A percentile compares a stretch with the other conserved stretches of the same genome.
Conservation (phyloP, 306 rosid genomes). For the Castanea sativa region DNA sequence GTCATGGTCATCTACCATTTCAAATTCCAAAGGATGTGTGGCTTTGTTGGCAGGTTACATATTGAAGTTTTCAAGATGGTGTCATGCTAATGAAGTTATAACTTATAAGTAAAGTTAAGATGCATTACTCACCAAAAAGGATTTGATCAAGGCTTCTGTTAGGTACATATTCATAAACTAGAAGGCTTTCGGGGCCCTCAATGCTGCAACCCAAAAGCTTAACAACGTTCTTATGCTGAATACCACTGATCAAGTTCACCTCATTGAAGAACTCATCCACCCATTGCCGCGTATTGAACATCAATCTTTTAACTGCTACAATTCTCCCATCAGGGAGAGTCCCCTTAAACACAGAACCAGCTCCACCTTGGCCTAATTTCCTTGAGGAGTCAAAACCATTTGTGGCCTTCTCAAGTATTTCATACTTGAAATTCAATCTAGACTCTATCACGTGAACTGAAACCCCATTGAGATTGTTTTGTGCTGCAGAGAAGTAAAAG, state of each 20-base stretch:
- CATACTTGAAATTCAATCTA: slow-evolving; percentile 48
- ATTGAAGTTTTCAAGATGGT: not conserved
- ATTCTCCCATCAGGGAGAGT: slow-evolving; percentile 48
- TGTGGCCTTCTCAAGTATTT: slow-evolving; percentile 51
- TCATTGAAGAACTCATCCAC: slow-evolving; percentile 61
- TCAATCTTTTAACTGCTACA: slow-evolving; percentile 63
- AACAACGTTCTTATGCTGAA: slow-evolving; percentile 59
- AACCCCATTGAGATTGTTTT: not conserved
- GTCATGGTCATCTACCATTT: no score
- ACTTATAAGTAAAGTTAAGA: not conserved
- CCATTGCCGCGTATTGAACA: slow-evolving; percentile 56
- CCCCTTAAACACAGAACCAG: slow-evolving; percentile 60
- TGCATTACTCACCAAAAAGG: slow-evolving; percentile 39
- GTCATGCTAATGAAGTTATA: not conserved
- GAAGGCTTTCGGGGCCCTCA: slow-evolving; percentile 74
- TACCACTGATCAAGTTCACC: slow-evolving; percentile 49
- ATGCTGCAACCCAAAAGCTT: slow-evolving; percentile 67
- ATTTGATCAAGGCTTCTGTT: slow-evolving; percentile 57
- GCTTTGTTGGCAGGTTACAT: not conserved
- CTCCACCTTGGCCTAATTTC: slow-evolving; percentile 54
- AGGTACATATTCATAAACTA: slow-evolving; percentile 64
- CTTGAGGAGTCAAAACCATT: slow-evolving; percentile 33
- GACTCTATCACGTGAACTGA: slow-evolving; percentile 11
- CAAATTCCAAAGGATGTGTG: not conserved
- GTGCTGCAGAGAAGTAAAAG: slow-evolving; percentile 21